Evolutionary conservation across 352 stramenopile genomes (phyloP), one percentile per base, ranked within the genome.

Genomic region (Globisporangium lucens): DNA sequence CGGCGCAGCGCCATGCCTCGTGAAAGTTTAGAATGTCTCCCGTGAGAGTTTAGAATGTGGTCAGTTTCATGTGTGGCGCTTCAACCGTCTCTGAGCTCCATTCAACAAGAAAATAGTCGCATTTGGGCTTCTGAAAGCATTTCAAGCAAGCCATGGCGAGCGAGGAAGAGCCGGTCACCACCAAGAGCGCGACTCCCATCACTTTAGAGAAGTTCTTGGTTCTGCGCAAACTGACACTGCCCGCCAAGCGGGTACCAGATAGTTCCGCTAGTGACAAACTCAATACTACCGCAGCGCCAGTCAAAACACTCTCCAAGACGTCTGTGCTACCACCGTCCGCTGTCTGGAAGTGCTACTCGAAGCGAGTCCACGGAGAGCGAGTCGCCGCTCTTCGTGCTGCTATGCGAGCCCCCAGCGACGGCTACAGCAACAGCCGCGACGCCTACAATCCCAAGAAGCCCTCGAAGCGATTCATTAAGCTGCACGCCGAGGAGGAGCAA

Each of bases 381-480:
- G 67, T 68, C 17, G 33, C 47, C 7, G 53, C 60, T 0, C 60
- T 82, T 12, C 74, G 70, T n/a, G 61, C 30, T 4, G 80, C 79
- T 4, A 73, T 91, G 67, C 63, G 67, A 35, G 58, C 76, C 33
- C 72, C 76, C 0, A 73, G 78, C 17, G 78, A 87, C 15, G 52
- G 68, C 55, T 85, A 77, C 61, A 70, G 46, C 56, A 72, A 85
- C 41, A 85, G 76, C 46, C 55, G 70, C 35, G 80, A 89, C 61
- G 77, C 71, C 4, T 91, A 89, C 65, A 82, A 80, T 5, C 83
- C 72, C 3, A 75, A 68, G 56, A 91, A 89, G 53, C 65, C 53
- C 17, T 7, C 63, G 8, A 66, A 68, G 41, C 56, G 68, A 30
- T 71, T 89, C 20, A 63, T 86, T 46, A 68, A 80, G n/a, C 33